These are phyloP conservation scores for Penicillium italicum DNA, from an alignment of 2,329 filamentous ascomycete species.

Conservation along the genomic window DNA sequence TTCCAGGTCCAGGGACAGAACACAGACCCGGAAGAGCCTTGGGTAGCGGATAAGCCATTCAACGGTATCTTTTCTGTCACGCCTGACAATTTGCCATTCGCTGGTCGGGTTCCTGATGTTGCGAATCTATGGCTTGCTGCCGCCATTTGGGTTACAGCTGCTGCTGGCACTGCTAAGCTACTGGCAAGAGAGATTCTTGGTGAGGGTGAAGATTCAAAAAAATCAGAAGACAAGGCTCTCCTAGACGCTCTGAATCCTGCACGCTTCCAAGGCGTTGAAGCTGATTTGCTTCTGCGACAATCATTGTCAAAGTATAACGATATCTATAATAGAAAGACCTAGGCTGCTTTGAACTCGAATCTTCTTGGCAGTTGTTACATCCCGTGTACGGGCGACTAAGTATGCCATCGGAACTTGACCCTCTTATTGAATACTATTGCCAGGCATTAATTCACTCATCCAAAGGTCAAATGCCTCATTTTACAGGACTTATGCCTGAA, in stretches of 20 bases:
- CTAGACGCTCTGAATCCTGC: slow-evolving; percentile 22
- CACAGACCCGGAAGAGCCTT: background rate
- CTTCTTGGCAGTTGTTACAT: too few species aligned
- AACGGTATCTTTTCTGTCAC: slow-evolving; percentile 37
- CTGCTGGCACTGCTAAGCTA: slow-evolving; percentile 32
- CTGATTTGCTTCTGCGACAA: slow-evolving; percentile 18
- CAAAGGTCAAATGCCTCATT: too few species aligned
- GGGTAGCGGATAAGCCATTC: slow-evolving; percentile 20
- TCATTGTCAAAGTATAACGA: slow-evolving; percentile 31
- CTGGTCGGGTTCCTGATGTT: slow-evolving; percentile 24
- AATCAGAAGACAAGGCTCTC: background rate
- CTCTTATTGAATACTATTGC: too few species aligned
- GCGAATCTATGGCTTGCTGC: slow-evolving; percentile 31
- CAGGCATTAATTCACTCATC: too few species aligned
- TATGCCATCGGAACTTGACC: too few species aligned
- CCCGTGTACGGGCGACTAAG: too few species aligned
- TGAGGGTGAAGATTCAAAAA: background rate
- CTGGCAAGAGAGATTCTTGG: slow-evolving; percentile 19
- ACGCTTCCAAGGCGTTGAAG: slow-evolving; percentile 23
- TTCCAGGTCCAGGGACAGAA: slow-evolving; percentile 20
- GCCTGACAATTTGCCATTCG: slow-evolving; percentile 35
- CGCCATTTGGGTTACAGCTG: slow-evolving; percentile 38
- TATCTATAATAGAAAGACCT: slow-evolving; percentile 28
- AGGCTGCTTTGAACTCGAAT: background rate
- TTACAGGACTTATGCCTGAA: too few species aligned